phyloP scores from a whole-genome alignment of 176 grass and related monocot genomes.

The Microstegium vimineum region DNA sequence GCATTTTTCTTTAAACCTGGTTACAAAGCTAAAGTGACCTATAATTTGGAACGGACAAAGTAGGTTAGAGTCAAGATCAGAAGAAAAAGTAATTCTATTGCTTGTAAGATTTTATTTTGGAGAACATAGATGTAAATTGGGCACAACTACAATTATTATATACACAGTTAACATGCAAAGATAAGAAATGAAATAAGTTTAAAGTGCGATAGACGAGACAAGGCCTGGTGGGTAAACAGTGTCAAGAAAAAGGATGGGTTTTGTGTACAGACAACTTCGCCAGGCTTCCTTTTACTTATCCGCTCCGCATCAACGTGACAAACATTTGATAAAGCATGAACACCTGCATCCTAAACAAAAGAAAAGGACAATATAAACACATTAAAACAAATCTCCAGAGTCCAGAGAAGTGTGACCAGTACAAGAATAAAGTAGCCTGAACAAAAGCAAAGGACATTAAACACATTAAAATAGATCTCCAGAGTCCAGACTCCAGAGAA shows the following conservation, averaged over 20 bases:
- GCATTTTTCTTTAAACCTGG: neutral
- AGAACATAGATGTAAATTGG: neutral
- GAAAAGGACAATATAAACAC: neutral
- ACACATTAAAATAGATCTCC: slow-evolving; percentile 7
- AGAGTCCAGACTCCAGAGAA: neutral
- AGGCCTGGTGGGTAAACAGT: neutral
- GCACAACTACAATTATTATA: neutral
- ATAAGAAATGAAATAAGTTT: neutral
- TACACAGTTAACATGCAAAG: neutral
- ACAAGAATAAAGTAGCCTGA: slow-evolving; percentile 25
- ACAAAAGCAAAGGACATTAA: slow-evolving; percentile 1
- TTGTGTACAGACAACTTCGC: slow-evolving; percentile 63
- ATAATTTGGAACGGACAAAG: neutral
- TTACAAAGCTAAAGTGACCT: neutral
- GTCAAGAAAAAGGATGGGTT: neutral
- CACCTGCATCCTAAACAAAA: slow-evolving; percentile 69
- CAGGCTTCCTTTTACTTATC: slow-evolving; percentile 98
- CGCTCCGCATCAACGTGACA: slow-evolving; percentile 93
- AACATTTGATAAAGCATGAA: slow-evolving; percentile 95
- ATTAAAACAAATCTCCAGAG: slow-evolving; percentile 4
- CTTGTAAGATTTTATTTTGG: neutral
- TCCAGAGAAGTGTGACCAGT: neutral
- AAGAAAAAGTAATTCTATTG: neutral
- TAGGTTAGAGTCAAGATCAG: neutral
- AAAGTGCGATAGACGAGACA: neutral